Evolutionary conservation across 2,329 filamentous ascomycete genomes (phyloP).

Genomic region (Aaosphaeria pasadenensis): DNA sequence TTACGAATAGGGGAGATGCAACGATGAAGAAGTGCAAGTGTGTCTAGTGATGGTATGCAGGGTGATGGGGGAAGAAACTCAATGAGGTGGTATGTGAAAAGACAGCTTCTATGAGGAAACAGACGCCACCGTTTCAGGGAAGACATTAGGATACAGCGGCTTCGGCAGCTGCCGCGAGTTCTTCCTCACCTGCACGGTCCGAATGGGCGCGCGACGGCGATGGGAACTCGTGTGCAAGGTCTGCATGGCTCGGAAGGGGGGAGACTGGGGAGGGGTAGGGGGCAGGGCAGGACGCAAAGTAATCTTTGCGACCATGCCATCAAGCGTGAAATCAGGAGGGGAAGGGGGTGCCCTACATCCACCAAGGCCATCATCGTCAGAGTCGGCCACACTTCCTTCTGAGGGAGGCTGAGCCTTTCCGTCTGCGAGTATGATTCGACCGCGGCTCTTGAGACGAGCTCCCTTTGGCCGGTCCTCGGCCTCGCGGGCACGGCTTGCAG

Average conservation of each 20-base stretch:
- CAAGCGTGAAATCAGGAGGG: slow-evolving; percentile 16
- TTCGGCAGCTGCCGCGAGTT: slow-evolving; percentile 15
- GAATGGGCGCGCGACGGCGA: slow-evolving; percentile 13
- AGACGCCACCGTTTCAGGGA: background rate
- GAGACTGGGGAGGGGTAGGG: slow-evolving; percentile 34
- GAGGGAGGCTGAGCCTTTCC: slow-evolving; percentile 50
- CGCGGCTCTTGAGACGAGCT: slow-evolving; percentile 65
- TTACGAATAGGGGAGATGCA: background rate
- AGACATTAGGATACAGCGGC: slow-evolving; percentile 17
- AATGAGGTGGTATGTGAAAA: background rate
- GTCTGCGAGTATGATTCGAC: slow-evolving; percentile 65
- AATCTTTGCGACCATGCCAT: slow-evolving; percentile 16
- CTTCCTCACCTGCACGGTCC: slow-evolving; percentile 15
- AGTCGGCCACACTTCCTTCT: slow-evolving; percentile 69
- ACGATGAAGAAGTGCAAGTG: background rate
- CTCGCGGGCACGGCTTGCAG: slow-evolving; percentile 59
- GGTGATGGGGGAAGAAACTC: background rate
- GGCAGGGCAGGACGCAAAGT: slow-evolving; percentile 12
- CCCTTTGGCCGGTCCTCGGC: slow-evolving; percentile 51
- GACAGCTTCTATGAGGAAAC: background rate
- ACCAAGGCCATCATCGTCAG: slow-evolving; percentile 85
- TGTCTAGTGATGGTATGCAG: background rate
- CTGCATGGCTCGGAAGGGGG: slow-evolving; percentile 31
- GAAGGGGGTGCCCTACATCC: slow-evolving; percentile 64
- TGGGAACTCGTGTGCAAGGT: slow-evolving; percentile 29